A percentile compares a stretch with the other conserved stretches of the same genome.
These are phyloP conservation scores for Argentina anserina DNA, from an alignment of 306 rosid genomes.

Conservation along the genomic window DNA sequence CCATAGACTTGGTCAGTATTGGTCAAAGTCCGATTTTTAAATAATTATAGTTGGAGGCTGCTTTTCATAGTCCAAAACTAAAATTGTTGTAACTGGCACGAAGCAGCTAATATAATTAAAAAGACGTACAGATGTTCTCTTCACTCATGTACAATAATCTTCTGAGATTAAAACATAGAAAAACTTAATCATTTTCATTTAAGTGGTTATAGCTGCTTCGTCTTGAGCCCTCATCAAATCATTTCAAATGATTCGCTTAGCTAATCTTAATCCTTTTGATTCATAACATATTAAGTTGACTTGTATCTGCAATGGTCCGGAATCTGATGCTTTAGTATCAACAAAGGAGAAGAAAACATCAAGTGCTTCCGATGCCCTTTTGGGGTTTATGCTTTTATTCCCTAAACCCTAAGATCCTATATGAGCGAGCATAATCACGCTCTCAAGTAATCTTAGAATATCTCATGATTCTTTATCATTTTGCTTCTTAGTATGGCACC, in stretches of 20 bases:
- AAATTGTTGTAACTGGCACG: background rate
- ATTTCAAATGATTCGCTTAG: constrained; percentile 5
- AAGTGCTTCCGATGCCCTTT: constrained; percentile 15
- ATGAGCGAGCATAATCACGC: background rate
- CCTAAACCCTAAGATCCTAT: background rate
- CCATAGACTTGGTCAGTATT: background rate
- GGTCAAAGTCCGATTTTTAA: background rate
- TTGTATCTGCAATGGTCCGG: constrained; percentile 15
- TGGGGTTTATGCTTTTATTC: constrained; percentile 16
- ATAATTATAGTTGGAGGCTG: background rate
- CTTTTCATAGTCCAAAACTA: background rate
- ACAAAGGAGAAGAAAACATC: background rate
- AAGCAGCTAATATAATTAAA: background rate
- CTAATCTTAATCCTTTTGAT: background rate
- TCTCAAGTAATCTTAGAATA: background rate
- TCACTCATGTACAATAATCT: constrained; percentile 2
- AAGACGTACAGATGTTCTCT: background rate
- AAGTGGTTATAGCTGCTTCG: background rate
- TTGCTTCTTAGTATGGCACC: constrained; percentile 32
- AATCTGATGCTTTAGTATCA: constrained; percentile 15
- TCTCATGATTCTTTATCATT: constrained; percentile 18
- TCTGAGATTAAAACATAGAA: background rate
- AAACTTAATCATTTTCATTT: background rate
- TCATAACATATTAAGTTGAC: constrained; percentile 14
- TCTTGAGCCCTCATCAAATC: constrained; percentile 6